A percentile compares a stretch with the other conserved stretches of the same genome.
Evolutionary conservation across 176 grass and related monocot species (phyloP).

Genomic region (Aegilops tauschii): DNA sequence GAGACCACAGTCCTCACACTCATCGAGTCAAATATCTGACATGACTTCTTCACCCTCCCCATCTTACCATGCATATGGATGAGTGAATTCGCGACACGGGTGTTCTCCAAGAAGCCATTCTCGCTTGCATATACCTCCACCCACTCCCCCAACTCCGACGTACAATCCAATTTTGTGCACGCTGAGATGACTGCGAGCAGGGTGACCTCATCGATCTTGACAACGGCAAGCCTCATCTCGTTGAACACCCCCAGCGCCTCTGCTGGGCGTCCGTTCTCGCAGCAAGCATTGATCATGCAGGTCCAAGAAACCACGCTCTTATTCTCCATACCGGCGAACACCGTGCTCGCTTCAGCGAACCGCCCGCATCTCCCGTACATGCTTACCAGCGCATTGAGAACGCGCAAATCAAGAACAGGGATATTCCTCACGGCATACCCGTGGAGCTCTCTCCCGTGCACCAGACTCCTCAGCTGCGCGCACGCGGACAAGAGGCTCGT

Average conservation of each 20-base stretch:
- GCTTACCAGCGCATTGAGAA: conserved; percentile 43
- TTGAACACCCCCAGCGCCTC: conserved; percentile 38
- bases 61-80: conserved; percentile 59
- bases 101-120: conserved; percentile 23
- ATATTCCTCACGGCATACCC: conserved; percentile 38
- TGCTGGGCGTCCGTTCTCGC: conserved; percentile 8
- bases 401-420: conserved; percentile 17
- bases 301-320: conserved; percentile 58
- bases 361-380: conserved; percentile 45
- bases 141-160: conserved; percentile 21
- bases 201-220: conserved; percentile 45
- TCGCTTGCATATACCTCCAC: conserved; percentile 23
- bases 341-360: not conserved
- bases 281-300: conserved; percentile 55
- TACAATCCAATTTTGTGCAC: conserved; percentile 33
- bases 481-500: conserved; percentile 45
- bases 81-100: conserved; percentile 38
- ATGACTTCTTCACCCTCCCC: conserved; percentile 44
- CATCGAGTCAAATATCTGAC: conserved; percentile 42
- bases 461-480: conserved; percentile 32
- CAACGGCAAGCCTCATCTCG: conserved; percentile 40
- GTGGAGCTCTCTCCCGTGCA: conserved; percentile 36
- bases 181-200: conserved; percentile 48
- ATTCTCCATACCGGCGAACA: conserved; percentile 22
- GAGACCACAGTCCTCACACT: conserved; percentile 40